Percentiles rank a stretch among this genome's conserved stretches.
These are phyloP conservation scores for Cornus kousa DNA, from an alignment of 148 eudicot species.

Conservation along the genomic window DNA sequence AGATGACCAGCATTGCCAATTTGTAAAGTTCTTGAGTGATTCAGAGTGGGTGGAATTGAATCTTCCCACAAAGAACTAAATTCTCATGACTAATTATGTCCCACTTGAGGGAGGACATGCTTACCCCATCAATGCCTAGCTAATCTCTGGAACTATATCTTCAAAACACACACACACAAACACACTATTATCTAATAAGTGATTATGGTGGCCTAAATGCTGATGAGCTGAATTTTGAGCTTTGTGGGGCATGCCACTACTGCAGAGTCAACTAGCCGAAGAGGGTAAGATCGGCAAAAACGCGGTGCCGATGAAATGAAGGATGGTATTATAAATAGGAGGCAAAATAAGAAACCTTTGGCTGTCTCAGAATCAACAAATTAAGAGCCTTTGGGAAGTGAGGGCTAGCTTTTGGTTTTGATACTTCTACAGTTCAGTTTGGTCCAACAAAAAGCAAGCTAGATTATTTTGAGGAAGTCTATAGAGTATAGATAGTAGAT, in stretches of 20 bases:
- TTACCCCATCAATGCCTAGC: no score
- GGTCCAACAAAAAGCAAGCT: neutral
- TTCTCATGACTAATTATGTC: neutral
- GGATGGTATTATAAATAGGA: conserved; percentile 18
- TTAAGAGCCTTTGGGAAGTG: neutral
- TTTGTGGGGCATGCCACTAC: conserved; percentile 28
- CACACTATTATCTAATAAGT: neutral
- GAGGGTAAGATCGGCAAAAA: neutral
- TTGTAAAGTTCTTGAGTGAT: no score
- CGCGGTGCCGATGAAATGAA: neutral
- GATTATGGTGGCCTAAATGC: neutral
- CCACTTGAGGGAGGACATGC: neutral
- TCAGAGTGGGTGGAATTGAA: neutral
- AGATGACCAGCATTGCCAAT: no score
- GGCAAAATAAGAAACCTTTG: neutral
- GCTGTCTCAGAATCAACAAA: conserved; percentile 12
- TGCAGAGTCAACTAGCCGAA: conserved; percentile 23
- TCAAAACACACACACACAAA: no score
- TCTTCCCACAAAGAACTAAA: neutral
- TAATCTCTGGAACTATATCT: no score
- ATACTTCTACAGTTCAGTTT: no score
- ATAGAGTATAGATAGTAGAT: neutral
- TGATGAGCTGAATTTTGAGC: neutral
- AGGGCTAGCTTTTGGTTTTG: neutral
- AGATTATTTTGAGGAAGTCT: neutral